phyloP scores from a whole-genome alignment of 148 eudicot species.

The Spergularia marina region DNA sequence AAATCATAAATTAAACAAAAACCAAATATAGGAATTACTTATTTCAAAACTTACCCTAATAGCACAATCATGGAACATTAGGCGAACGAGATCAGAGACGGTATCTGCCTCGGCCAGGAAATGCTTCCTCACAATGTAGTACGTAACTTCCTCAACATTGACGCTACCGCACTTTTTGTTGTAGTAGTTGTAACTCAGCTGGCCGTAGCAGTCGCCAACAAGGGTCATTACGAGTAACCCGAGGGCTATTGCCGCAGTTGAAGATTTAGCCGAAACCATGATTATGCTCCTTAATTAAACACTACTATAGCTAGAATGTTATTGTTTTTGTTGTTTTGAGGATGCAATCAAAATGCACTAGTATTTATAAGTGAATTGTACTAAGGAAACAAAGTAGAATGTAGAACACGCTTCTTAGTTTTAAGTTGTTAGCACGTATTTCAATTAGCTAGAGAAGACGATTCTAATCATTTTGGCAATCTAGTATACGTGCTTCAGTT shows the following conservation, averaged over 20 bases:
- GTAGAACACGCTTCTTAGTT: no score
- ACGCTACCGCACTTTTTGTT: constrained; percentile 15
- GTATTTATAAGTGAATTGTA: no score
- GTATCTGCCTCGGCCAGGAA: constrained; percentile 14
- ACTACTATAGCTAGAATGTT: no score
- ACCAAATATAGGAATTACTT: background rate
- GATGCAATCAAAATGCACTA: no score
- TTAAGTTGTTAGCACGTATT: no score
- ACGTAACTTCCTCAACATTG: constrained; percentile 19
- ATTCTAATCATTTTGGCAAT: no score
- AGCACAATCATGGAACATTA: constrained; percentile 31
- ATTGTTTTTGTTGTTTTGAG: no score
- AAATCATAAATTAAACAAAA: no score
- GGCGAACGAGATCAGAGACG: constrained; percentile 30
- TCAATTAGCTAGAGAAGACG: no score
- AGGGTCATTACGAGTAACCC: constrained; percentile 32
- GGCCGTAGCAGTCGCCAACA: constrained; percentile 25
- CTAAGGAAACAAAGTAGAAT: no score
- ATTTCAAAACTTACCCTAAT: constrained; percentile 20
- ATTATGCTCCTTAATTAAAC: background rate
- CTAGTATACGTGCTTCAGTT: no score
- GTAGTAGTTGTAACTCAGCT: constrained; percentile 20
- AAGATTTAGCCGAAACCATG: constrained; percentile 24
- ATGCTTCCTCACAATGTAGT: constrained; percentile 16
- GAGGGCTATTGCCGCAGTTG: constrained; percentile 10